These are phyloP conservation scores for Polyporus arcularius DNA, from an alignment of 768 basidiomycete genomes.

Conservation along the genomic window DNA sequence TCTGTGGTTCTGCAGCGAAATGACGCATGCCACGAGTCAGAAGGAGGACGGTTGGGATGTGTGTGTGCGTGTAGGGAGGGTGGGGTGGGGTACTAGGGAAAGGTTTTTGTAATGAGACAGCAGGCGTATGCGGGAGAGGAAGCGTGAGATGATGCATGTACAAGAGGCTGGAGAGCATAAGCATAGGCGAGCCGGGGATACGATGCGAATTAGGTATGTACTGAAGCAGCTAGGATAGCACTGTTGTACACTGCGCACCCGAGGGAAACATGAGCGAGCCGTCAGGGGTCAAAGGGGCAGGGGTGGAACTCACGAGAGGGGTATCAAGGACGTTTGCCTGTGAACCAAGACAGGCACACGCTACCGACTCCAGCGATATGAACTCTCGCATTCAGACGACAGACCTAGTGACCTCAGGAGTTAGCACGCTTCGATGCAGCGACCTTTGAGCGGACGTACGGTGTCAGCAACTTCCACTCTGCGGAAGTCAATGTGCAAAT, in stretches of 20 bases:
- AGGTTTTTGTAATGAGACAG: neutral
- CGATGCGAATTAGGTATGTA: conserved; percentile 16
- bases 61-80: neutral
- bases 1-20: neutral
- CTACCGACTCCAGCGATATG: conserved; percentile 75
- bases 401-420: conserved; percentile 50
- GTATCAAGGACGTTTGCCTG: conserved; percentile 48
- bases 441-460: conserved; percentile 41
- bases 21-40: neutral
- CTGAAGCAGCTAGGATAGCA: conserved; percentile 23
- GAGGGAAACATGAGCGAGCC: neutral
- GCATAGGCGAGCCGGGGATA: conserved; percentile 13
- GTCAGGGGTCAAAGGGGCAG: neutral
- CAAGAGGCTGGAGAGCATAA: conserved; percentile 5
- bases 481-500: conserved; percentile 75
- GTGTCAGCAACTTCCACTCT: conserved; percentile 80
- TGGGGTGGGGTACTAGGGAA: neutral
- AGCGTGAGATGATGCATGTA: conserved; percentile 10
- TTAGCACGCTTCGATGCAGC: neutral
- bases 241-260: conserved; percentile 18
- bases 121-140: conserved; percentile 1
- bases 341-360: conserved; percentile 74
- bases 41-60: neutral
- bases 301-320: conserved; percentile 7
- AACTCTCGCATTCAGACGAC: conserved; percentile 75